A percentile compares a stretch with the other conserved stretches of the same genome.
These are phyloP conservation scores for Sporobolomyces roseus DNA, from an alignment of 768 basidiomycete species.

Conservation along the genomic window DNA sequence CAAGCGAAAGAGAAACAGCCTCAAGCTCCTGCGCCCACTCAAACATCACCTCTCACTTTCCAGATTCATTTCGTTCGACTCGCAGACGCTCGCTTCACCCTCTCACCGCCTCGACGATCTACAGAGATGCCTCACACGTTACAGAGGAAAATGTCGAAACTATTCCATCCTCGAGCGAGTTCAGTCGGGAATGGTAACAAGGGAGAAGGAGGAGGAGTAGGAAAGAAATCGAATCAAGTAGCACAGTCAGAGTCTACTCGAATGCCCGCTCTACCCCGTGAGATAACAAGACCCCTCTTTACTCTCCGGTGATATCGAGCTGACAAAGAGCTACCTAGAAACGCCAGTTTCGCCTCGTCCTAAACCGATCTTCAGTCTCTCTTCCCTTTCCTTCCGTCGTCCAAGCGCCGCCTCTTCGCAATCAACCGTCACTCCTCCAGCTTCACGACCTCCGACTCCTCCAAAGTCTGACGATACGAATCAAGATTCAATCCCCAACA, in stretches of 20 bases:
- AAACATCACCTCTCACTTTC: no score
- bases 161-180: not conserved
- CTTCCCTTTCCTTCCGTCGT: constrained; percentile 13
- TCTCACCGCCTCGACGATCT: not conserved
- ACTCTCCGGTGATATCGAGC: no score
- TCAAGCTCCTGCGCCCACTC: no score
- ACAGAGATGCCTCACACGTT: not conserved
- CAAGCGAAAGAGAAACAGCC: no score
- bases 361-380: constrained; percentile 3
- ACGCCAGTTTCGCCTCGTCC: not conserved
- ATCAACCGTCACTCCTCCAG: constrained; percentile 1
- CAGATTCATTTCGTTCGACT: not conserved
- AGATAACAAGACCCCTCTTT: no score
- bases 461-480: not conserved
- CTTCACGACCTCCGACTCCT: not conserved
- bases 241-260: no score
- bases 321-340: no score
- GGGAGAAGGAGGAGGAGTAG: no score
- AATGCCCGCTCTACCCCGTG: no score
- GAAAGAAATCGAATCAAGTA: no score
- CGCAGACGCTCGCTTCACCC: not conserved
- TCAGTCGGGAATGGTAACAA: no score
- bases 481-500: not conserved
- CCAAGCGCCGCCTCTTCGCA: not conserved
- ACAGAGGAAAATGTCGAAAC: not conserved